A percentile compares a stretch with the other conserved stretches of the same genome.
Conservation (phyloP, 2,329 filamentous ascomycete species). For the Blumeria hordei region DNA sequence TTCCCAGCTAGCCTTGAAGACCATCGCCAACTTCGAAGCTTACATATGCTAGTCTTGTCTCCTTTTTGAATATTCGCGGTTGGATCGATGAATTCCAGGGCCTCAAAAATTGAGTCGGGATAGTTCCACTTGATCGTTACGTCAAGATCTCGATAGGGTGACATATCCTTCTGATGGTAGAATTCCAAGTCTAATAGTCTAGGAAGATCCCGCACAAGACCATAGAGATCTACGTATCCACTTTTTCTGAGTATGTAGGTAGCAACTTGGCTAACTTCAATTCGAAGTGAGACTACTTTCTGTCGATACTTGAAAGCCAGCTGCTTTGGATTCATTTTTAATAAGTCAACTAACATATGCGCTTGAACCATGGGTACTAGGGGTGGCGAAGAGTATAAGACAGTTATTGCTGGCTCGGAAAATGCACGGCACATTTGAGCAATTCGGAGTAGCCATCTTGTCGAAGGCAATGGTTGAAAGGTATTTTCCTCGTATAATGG, state of each 20-base stretch:
- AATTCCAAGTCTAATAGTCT: slow-evolving; percentile 47
- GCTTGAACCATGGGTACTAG: slow-evolving; percentile 28
- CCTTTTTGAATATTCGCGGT: slow-evolving; percentile 8
- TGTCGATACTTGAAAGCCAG: slow-evolving; percentile 13
- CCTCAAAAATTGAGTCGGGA: slow-evolving; percentile 36
- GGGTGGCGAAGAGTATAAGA: slow-evolving; percentile 45
- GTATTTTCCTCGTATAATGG: slow-evolving; percentile 27
- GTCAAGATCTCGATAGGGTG: slow-evolving; percentile 36
- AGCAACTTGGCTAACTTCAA: slow-evolving; percentile 21
- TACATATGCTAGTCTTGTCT: slow-evolving; percentile 12
- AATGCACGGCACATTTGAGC: slow-evolving; percentile 40
- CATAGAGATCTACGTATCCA: slow-evolving; percentile 28
- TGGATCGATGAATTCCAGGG: slow-evolving; percentile 32
- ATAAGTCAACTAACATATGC: slow-evolving; percentile 26
- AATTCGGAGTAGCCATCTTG: slow-evolving; percentile 38
- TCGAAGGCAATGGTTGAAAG: slow-evolving; percentile 19
- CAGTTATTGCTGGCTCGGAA: slow-evolving; percentile 46
- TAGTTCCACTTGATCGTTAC: slow-evolving; percentile 44
- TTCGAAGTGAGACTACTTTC: slow-evolving; percentile 13
- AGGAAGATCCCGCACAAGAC: slow-evolving; percentile 37
- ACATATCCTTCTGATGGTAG: slow-evolving; percentile 41
- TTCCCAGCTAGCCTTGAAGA: slow-evolving; percentile 27
- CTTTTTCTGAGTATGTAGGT: slow-evolving; percentile 26
- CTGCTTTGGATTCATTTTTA: slow-evolving; percentile 16
- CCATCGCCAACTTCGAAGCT: slow-evolving; percentile 34